Evolutionary conservation across 1,139 yeast species (phyloP).

Genomic region (Saccharomyces hybrid): DNA sequence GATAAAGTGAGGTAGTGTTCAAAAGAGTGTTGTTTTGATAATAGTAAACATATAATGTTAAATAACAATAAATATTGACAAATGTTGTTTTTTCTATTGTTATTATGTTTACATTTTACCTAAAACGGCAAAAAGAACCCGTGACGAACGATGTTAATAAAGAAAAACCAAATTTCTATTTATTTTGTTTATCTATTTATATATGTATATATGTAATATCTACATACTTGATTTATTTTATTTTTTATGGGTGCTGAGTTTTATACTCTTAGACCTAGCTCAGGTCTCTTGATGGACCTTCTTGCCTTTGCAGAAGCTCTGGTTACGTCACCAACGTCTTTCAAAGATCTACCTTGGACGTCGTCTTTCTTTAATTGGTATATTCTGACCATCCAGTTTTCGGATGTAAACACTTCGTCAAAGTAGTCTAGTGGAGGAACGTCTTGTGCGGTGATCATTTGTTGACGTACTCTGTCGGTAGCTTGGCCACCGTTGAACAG

Average conservation of each 20-base stretch:
- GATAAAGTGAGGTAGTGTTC: not conserved
- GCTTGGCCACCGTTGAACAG: conserved; percentile 59
- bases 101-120: conserved; percentile 7
- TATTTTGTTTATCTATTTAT: conserved; percentile 6
- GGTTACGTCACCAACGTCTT: conserved; percentile 43
- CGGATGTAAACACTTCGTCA: conserved; percentile 92
- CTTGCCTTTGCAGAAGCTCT: conserved; percentile 33
- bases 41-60: not conserved
- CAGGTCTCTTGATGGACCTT: conserved; percentile 47
- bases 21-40: not conserved
- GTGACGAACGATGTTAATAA: conserved; percentile 2
- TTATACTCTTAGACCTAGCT: conserved; percentile 35
- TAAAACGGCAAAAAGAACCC: conserved; percentile 3
- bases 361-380: conserved; percentile 90
- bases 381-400: conserved; percentile 93
- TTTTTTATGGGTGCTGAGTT: not conserved
- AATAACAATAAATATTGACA: not conserved
- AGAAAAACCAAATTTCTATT: not conserved
- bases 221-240: conserved; percentile 1
- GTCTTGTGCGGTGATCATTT: conserved; percentile 51
- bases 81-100: not conserved
- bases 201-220: conserved; percentile 3
- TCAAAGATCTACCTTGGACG: conserved; percentile 70
- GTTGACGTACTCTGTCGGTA: conserved; percentile 82
- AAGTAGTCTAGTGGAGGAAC: conserved; percentile 62